These are phyloP conservation scores for Pythium guiyangense DNA, from an alignment of 352 stramenopile genomes.

Conservation along the genomic window DNA sequence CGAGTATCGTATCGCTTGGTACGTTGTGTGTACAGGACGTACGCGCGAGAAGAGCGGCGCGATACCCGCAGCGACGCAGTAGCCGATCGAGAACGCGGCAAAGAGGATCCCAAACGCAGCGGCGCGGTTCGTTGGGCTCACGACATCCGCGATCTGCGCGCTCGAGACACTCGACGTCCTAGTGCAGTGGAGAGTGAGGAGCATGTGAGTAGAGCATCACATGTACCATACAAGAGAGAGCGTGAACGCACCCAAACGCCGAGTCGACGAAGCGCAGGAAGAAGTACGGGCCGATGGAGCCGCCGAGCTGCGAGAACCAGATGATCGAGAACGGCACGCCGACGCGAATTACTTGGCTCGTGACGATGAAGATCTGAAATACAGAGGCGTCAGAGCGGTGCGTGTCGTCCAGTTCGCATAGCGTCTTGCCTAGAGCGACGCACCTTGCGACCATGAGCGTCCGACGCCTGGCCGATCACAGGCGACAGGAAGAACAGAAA, in stretches of 20 bases:
- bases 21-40: too few species aligned
- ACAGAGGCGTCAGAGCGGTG: neutral
- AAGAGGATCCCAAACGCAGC: conserved; percentile 57
- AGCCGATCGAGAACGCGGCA: conserved; percentile 47
- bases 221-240: neutral
- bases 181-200: neutral
- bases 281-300: conserved; percentile 62
- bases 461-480: conserved; percentile 67
- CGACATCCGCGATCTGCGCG: conserved; percentile 57
- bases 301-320: conserved; percentile 50
- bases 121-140: conserved; percentile 44
- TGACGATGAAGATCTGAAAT: conserved; percentile 59
- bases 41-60: conserved; percentile 53
- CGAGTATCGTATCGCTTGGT: too few species aligned
- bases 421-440: neutral
- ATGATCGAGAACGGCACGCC: conserved; percentile 64
- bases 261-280: conserved; percentile 46
- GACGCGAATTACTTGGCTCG: conserved; percentile 55
- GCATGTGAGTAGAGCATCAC: neutral
- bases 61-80: conserved; percentile 44
- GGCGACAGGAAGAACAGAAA: conserved; percentile 66
- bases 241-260: conserved; percentile 36
- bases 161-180: conserved; percentile 55
- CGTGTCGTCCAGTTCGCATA: neutral
- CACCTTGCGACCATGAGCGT: conserved; percentile 77